phyloP scores from a whole-genome alignment of 495 filamentous ascomycete species.

The Aspergillus affinis region DNA sequence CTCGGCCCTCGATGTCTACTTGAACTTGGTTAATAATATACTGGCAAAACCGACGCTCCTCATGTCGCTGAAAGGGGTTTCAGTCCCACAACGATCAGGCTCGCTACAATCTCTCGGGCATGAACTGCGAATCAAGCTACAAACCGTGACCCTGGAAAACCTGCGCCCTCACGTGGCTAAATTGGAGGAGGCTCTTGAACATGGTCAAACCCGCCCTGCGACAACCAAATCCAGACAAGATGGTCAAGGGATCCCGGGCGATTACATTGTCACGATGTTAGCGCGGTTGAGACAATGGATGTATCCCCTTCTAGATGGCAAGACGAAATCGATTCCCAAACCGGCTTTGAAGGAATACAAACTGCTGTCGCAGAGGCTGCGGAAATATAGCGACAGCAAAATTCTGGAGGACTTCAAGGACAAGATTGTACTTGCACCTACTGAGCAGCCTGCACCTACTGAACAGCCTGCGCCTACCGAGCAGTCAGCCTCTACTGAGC shows the following conservation, averaged over 20 bases:
- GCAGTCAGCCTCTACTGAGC: too few species aligned
- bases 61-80: slow-evolving; percentile 28
- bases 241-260: too few species aligned
- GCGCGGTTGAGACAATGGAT: background rate
- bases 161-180: slow-evolving; percentile 31
- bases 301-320: background rate
- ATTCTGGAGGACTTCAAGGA: background rate
- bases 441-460: background rate
- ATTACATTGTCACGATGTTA: background rate
- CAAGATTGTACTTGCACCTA: background rate
- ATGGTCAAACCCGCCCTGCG: background rate
- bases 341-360: background rate
- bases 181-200: slow-evolving; percentile 30
- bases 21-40: slow-evolving; percentile 25
- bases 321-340: background rate
- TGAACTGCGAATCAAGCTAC: slow-evolving; percentile 30
- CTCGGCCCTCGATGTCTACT: slow-evolving; percentile 32
- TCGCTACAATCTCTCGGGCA: slow-evolving; percentile 23
- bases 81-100: slow-evolving; percentile 9
- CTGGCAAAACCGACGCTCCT: slow-evolving; percentile 33
- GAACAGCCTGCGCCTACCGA: too few species aligned
- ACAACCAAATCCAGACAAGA: too few species aligned
- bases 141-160: slow-evolving; percentile 19
- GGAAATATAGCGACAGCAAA: background rate
- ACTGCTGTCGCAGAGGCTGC: background rate